phyloP scores from a whole-genome alignment of 768 basidiomycete species.

The Gymnopilus dilepis region DNA sequence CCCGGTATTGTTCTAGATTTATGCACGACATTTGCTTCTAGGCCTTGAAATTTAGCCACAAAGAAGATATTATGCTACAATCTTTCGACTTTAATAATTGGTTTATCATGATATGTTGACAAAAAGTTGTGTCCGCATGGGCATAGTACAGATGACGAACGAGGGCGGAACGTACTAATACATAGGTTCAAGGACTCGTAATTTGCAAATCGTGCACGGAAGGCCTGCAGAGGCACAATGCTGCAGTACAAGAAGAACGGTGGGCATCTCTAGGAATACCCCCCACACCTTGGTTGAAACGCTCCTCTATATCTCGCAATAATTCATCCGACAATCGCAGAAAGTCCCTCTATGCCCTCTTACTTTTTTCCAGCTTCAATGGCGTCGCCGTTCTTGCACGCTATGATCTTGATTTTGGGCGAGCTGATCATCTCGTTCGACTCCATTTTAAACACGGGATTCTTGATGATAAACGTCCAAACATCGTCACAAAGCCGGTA shows the following conservation, averaged over 20 bases:
- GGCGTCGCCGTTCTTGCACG: constrained; percentile 95
- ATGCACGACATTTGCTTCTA: too few species aligned
- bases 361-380: constrained; percentile 84
- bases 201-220: too few species aligned
- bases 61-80: too few species aligned
- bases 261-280: too few species aligned
- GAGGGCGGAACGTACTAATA: not conserved
- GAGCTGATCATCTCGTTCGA: constrained; percentile 77
- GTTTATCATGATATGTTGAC: not conserved
- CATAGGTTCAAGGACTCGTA: not conserved
- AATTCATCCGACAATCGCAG: not conserved
- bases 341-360: not conserved
- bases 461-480: constrained; percentile 98
- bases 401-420: constrained; percentile 93
- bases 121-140: not conserved
- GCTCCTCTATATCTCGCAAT: not conserved
- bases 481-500: constrained; percentile 96
- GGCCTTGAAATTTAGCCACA: too few species aligned
- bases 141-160: not conserved
- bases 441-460: constrained; percentile 96
- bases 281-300: not conserved
- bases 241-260: too few species aligned
- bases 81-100: too few species aligned
- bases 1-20: too few species aligned
- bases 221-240: too few species aligned